Base-by-base conservation (phyloP, 2,329 filamentous ascomycete species). In the Microcera coccophila region DNA sequence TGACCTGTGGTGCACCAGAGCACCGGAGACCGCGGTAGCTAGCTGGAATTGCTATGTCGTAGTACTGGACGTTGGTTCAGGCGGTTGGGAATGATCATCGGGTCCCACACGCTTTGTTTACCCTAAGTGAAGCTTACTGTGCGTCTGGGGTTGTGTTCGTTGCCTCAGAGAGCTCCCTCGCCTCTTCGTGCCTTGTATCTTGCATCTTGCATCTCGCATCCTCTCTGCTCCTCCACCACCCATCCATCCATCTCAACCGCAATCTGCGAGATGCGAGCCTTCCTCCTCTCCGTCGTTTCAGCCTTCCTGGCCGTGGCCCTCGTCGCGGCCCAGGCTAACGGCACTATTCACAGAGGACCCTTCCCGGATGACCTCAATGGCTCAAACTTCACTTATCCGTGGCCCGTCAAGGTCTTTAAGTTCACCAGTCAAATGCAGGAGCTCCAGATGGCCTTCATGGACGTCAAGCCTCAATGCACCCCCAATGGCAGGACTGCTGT, bases 371-470 rank as follows among this genome's bases (percentile, higher is more conserved):
- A 73, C 35, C 62, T 74, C 48, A 70, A 74, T 44, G 71, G 71
- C 44, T 73, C 70, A 47, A 74, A 74, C 58, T 75, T 74, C 57
- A 72, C 72, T 2, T 78, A 78, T 50, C 73, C 73, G 16, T 75
- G 66, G 56, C 74, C 73, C 2, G 60, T 75, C 42, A 67, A 74
- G 45, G 62, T 73, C 24, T 75, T 72, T 59, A 62, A 59, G 32
- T 71, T 79, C 52, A 61, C 58, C 2, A 74, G 73, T 31, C 74
- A 78, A 56, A 58, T 61, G 12, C 64, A 70, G 36, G 57, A 66
- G n/a, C 59, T 78, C 19, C 65, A 74, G 32, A 79, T 78, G 75
- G 74, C 74, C 14, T 78, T 76, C 50, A 76, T 79, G 73, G 75
- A 79, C 47, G 53, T 78, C 18, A 38, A 59, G 11, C 71, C 72